Percentiles rank a stretch among this genome's conserved stretches.
Conservation (phyloP, 495 filamentous ascomycete genomes). For the Paragyromitra xinjiangensis region DNA sequence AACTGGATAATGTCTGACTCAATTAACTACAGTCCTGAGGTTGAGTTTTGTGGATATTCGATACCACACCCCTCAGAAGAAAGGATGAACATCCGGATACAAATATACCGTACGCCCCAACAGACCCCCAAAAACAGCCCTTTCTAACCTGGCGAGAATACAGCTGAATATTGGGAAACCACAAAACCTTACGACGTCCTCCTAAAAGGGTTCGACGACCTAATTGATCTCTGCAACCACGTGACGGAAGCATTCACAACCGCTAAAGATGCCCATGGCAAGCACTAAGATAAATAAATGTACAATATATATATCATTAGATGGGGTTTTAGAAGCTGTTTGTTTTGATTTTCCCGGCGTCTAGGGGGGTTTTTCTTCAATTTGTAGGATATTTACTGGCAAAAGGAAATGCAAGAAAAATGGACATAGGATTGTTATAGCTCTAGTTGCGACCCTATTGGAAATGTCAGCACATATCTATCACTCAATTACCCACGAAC, state of each 20-base stretch:
- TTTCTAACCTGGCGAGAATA: constrained; percentile 17
- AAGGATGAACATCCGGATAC: constrained; percentile 96
- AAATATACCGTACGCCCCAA: constrained; percentile 81
- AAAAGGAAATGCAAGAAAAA: constrained; percentile 37
- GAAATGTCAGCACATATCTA: constrained; percentile 29
- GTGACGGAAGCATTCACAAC: constrained; percentile 83
- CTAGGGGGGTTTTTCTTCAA: constrained; percentile 26
- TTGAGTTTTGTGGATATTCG: constrained; percentile 97
- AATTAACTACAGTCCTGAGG: constrained; percentile 72
- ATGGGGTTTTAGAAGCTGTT: constrained; percentile 10
- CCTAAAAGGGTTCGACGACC: constrained; percentile 85
- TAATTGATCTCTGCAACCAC: constrained; percentile 90
- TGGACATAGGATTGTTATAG: background rate
- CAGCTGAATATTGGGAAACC: constrained; percentile 64
- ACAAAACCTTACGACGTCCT: constrained; percentile 83
- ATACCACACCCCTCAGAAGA: constrained; percentile 96
- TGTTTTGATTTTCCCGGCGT: constrained; percentile 35
- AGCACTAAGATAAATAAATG: constrained; percentile 38
- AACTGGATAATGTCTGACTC: constrained; percentile 18
- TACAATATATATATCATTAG: constrained; percentile 17
- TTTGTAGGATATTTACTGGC: constrained; percentile 52
- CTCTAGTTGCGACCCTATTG: constrained; percentile 59
- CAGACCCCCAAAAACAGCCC: background rate
- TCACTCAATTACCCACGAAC: background rate
- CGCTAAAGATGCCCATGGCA: constrained; percentile 71